Percentiles rank a stretch among this genome's conserved stretches.
phyloP scores from a whole-genome alignment of 1,284 basidiomycete genomes.

The Porodaedalea pini region DNA sequence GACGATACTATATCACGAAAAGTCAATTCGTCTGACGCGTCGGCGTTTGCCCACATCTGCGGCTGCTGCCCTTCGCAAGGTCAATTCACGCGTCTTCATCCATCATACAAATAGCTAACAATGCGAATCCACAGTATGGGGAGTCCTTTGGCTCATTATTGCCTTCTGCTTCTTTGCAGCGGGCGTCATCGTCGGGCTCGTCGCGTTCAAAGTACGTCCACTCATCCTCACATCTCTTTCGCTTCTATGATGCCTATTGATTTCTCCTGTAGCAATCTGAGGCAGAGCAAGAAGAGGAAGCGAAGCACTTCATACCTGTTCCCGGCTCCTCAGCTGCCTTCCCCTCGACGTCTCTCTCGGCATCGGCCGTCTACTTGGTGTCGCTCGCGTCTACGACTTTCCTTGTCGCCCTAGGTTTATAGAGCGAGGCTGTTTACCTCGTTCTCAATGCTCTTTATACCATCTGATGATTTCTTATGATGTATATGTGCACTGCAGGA shows the following conservation, averaged over 20 bases:
- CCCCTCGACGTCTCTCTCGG: not conserved
- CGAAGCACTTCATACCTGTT: slow-evolving; percentile 16
- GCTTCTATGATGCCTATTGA: slow-evolving; percentile 6
- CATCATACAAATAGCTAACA: slow-evolving; percentile 11
- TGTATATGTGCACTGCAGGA: not conserved
- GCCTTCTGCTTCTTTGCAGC: slow-evolving; percentile 80
- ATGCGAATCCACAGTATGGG: slow-evolving; percentile 59
- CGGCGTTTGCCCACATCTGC: slow-evolving; percentile 83
- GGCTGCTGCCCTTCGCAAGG: slow-evolving; percentile 76
- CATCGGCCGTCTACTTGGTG: slow-evolving; percentile 7
- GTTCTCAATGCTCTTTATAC: not conserved
- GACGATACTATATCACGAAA: slow-evolving; percentile 90
- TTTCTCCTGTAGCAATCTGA: slow-evolving; percentile 13
- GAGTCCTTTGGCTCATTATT: slow-evolving; percentile 85
- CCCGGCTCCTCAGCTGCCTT: slow-evolving; percentile 10
- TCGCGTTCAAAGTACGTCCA: slow-evolving; percentile 73
- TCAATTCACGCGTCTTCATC: slow-evolving; percentile 25
- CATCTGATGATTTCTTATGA: not conserved
- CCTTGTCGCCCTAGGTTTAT: slow-evolving; percentile 12
- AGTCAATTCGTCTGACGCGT: slow-evolving; percentile 89
- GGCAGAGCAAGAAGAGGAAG: slow-evolving; percentile 14
- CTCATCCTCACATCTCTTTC: not conserved
- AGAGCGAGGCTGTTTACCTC: no score
- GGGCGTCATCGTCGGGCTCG: slow-evolving; percentile 80
- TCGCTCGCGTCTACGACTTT: not conserved